These are phyloP conservation scores for Podosphaera aphanis DNA, from an alignment of 2,329 filamentous ascomycete genomes.

Conservation along the genomic window DNA sequence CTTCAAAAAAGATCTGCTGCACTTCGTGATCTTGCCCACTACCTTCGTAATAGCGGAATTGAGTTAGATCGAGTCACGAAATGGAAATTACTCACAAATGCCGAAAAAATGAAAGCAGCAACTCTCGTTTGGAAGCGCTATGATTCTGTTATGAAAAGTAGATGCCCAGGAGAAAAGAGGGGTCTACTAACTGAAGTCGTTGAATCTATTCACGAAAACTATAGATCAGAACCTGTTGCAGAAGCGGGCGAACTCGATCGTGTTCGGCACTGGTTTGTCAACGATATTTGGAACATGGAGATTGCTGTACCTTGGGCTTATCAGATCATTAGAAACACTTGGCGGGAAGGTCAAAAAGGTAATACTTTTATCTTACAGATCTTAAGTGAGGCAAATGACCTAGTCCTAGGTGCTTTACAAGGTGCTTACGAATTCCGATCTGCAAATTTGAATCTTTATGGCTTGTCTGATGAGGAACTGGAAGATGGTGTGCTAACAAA, in stretches of 20 bases:
- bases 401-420: conserved; percentile 41
- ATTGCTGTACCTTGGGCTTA: conserved; percentile 59
- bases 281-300: conserved; percentile 49
- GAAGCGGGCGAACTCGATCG: conserved; percentile 50
- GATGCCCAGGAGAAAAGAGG: conserved; percentile 36
- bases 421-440: conserved; percentile 47
- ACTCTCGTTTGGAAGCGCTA: conserved; percentile 60
- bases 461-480: conserved; percentile 42
- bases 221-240: conserved; percentile 42
- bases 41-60: conserved; percentile 42
- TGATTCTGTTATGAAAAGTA: conserved; percentile 39
- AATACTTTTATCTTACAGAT: conserved; percentile 19
- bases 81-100: conserved; percentile 70
- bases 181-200: conserved; percentile 54
- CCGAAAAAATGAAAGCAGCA: conserved; percentile 72
- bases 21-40: conserved; percentile 48
- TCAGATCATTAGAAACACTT: conserved; percentile 50
- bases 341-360: conserved; percentile 35
- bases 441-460: conserved; percentile 46
- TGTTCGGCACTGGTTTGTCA: conserved; percentile 69
- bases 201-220: conserved; percentile 50
- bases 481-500: conserved; percentile 37
- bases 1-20: conserved; percentile 50
- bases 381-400: conserved; percentile 44
- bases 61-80: conserved; percentile 42